Evolutionary conservation across 306 rosid genomes (phyloP).

Genomic region (Vachellia pachyceras): DNA sequence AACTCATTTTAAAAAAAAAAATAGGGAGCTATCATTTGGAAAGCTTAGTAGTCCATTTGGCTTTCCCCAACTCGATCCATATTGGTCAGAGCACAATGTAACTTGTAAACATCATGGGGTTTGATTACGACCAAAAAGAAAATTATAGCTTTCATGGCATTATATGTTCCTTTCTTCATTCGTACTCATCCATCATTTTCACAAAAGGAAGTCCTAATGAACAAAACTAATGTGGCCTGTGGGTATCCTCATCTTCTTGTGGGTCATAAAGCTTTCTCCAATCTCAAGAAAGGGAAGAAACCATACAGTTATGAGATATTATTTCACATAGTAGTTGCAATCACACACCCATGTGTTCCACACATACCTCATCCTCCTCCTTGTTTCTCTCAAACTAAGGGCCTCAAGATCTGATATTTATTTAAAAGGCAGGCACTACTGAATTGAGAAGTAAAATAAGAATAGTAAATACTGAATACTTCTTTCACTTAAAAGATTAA

Average conservation of each 20-base stretch:
- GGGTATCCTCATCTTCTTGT: neutral
- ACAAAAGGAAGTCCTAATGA: neutral
- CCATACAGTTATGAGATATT: neutral
- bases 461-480: neutral
- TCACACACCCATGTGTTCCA: neutral
- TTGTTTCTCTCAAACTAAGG: neutral
- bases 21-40: too few species aligned
- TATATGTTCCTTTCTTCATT: conserved; percentile 51
- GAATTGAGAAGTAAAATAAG: neutral
- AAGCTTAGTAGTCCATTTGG: too few species aligned
- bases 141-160: too few species aligned
- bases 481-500: too few species aligned
- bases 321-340: neutral
- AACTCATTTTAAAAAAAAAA: too few species aligned
- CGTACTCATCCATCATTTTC: conserved; percentile 48
- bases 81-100: too few species aligned
- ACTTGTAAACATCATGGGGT: too few species aligned
- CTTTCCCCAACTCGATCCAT: too few species aligned
- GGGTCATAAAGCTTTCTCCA: neutral
- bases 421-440: too few species aligned
- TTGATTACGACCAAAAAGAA: too few species aligned
- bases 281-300: neutral
- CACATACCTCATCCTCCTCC: neutral
- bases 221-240: too few species aligned
- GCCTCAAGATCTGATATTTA: neutral